These are phyloP conservation scores for Achaetomium macrosporum DNA, from an alignment of 2,329 filamentous ascomycete genomes.

Conservation along the genomic window DNA sequence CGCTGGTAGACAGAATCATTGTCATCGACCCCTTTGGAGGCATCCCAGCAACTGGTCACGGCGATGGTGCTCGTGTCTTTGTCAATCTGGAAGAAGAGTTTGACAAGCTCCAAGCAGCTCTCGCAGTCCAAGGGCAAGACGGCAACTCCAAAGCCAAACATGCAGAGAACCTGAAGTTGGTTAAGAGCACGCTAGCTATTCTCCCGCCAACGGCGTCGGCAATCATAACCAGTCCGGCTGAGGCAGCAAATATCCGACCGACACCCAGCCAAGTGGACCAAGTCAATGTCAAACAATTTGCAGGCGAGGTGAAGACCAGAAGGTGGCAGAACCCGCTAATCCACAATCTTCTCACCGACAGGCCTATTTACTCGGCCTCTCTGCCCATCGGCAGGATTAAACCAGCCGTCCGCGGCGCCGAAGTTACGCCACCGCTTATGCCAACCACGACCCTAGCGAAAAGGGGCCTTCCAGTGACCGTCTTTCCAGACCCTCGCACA, in stretches of 20 bases:
- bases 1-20: slow-evolving; percentile 77
- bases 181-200: slow-evolving; percentile 63
- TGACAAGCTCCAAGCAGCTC: slow-evolving; percentile 57
- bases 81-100: slow-evolving; percentile 94
- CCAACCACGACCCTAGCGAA: slow-evolving; percentile 75
- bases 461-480: slow-evolving; percentile 80
- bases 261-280: slow-evolving; percentile 21
- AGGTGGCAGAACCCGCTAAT: slow-evolving; percentile 74
- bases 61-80: slow-evolving; percentile 69
- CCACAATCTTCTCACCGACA: slow-evolving; percentile 92
- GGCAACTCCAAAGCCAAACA: slow-evolving; percentile 33
- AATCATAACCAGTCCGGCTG: slow-evolving; percentile 78
- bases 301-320: slow-evolving; percentile 49
- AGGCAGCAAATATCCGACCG: slow-evolving; percentile 62
- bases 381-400: slow-evolving; percentile 66
- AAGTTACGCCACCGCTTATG: slow-evolving; percentile 22
- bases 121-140: slow-evolving; percentile 34
- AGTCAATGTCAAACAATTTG: slow-evolving; percentile 40
- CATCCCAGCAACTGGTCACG: slow-evolving; percentile 61
- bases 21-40: slow-evolving; percentile 82
- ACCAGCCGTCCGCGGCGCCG: slow-evolving; percentile 21
- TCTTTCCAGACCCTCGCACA: slow-evolving; percentile 65
- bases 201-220: slow-evolving; percentile 81
- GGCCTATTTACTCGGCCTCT: slow-evolving; percentile 86
- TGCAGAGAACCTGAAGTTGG: slow-evolving; percentile 67